Conservation (phyloP, 2,329 filamentous ascomycete species). For the Diaporthe citrichinensis region DNA sequence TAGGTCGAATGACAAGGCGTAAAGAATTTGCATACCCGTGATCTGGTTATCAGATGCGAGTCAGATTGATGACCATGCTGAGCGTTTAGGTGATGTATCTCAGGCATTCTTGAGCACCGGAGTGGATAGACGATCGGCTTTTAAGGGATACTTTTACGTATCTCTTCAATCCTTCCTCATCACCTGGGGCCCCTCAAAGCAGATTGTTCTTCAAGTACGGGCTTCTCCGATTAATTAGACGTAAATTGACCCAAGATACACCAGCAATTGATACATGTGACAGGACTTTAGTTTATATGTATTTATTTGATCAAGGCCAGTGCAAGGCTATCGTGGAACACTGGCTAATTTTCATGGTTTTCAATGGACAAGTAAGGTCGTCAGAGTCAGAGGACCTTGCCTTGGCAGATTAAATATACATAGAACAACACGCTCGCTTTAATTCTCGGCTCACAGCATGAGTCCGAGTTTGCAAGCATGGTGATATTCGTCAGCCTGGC, state of each 20-base stretch:
- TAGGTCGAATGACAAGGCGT: background rate
- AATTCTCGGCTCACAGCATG: conserved; percentile 1
- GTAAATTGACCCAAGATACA: no score
- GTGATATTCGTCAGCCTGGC: background rate
- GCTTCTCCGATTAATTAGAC: background rate
- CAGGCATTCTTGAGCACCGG: background rate
- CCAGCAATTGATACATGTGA: background rate
- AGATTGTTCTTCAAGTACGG: background rate
- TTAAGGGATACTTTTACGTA: background rate
- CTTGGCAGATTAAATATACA: background rate
- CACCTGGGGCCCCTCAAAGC: background rate
- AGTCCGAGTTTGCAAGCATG: background rate
- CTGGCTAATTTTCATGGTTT: background rate
- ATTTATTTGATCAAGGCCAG: background rate
- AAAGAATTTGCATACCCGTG: background rate
- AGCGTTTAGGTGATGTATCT: background rate
- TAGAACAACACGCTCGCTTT: background rate
- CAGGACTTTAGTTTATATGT: background rate
- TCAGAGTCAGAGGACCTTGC: background rate
- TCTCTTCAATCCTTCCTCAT: background rate
- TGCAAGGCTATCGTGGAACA: background rate
- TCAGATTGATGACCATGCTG: background rate
- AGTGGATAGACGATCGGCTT: background rate
- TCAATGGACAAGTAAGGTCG: no score
- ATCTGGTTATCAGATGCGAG: background rate